Conservation (phyloP, 257 asterid species). For the Oldenlandia corymbosa region DNA sequence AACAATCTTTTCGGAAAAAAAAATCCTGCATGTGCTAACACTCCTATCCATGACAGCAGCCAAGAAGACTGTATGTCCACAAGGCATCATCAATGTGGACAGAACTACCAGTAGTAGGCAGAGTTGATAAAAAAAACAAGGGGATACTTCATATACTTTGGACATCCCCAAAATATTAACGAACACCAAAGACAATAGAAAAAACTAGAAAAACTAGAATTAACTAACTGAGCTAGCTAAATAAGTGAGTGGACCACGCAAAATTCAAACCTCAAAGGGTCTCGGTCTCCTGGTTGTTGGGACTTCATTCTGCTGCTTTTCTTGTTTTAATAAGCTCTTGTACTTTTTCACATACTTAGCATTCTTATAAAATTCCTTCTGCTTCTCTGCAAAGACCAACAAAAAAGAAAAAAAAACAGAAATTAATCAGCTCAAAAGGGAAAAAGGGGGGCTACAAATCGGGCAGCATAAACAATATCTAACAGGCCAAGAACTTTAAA, state of each 20-base stretch:
- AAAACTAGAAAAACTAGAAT: background rate
- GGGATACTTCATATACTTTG: no score
- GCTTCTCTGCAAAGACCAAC: conserved; percentile 53
- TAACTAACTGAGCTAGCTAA: background rate
- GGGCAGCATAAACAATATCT: background rate
- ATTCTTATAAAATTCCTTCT: conserved; percentile 81
- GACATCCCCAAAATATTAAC: no score
- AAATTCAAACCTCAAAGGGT: conserved; percentile 37
- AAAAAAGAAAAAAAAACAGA: conserved; percentile 1
- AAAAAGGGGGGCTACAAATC: no score
- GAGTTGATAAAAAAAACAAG: no score
- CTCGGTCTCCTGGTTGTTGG: conserved; percentile 21
- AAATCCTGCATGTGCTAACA: no score
- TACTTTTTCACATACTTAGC: conserved; percentile 66
- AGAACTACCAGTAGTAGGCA: background rate
- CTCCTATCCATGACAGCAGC: no score
- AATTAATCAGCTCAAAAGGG: background rate
- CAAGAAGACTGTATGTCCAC: background rate
- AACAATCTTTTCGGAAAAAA: no score
- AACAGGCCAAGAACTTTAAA: no score
- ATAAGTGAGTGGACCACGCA: background rate
- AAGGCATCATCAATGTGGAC: background rate
- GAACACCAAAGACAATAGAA: background rate
- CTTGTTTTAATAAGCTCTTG: conserved; percentile 50
- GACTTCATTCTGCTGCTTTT: conserved; percentile 28